A percentile compares a stretch with the other conserved stretches of the same genome.
phyloP scores from a whole-genome alignment of 2,329 filamentous ascomycete species.

The Cylindrodendrum hubeiense region DNA sequence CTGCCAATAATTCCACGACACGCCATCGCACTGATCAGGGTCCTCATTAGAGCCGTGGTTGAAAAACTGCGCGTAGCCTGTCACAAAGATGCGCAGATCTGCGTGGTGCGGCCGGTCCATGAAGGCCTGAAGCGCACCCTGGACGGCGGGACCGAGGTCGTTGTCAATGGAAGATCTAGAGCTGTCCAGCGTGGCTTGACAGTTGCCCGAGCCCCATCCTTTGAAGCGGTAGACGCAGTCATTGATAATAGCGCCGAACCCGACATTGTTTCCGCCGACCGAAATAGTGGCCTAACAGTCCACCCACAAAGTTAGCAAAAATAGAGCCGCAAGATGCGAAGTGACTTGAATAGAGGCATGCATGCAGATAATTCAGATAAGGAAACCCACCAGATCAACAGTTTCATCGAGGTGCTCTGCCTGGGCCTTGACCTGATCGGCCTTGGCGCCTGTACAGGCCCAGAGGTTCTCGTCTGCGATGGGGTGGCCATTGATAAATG shows the following conservation, averaged over 20 bases:
- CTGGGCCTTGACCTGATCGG: background rate
- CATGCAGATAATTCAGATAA: background rate
- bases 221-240: conserved; percentile 19
- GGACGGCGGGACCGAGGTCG: background rate
- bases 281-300: background rate
- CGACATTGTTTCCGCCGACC: conserved; percentile 1
- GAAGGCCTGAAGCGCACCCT: background rate
- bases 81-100: background rate
- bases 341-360: background rate
- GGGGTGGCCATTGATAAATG: background rate
- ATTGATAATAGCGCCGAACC: conserved; percentile 5
- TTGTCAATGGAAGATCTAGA: background rate
- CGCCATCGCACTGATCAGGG: background rate
- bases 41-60: background rate
- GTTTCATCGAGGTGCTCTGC: background rate
- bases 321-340: background rate
- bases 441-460: background rate
- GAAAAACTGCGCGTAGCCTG: background rate
- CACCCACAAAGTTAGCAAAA: background rate
- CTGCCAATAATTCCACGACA: conserved; percentile 18
- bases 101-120: background rate
- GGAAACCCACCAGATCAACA: background rate
- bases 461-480: background rate
- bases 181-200: background rate
- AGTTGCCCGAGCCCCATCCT: background rate